Evolutionary conservation across 257 asterid species (phyloP).

Genomic region (Ballota nigra): DNA sequence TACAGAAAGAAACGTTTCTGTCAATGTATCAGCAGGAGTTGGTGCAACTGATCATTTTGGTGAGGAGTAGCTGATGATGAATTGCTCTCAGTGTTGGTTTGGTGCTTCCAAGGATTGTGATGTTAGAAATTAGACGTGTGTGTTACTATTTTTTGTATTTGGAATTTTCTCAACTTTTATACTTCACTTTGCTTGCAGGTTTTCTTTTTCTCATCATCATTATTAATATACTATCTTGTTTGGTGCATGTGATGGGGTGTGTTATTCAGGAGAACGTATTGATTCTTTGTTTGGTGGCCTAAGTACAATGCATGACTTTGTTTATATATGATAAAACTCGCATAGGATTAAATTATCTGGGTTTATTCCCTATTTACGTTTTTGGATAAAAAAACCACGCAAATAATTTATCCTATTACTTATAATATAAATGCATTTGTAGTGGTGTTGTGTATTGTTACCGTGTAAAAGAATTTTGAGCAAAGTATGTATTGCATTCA

Average conservation of each 20-base stretch:
- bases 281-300: background rate
- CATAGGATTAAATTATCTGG: no score
- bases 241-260: background rate
- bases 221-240: background rate
- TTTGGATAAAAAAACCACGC: no score
- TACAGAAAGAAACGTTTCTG: constrained; percentile 4
- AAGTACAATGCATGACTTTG: no score
- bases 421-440: no score
- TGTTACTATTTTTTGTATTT: constrained; percentile 16
- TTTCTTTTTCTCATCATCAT: background rate
- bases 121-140: constrained; percentile 5
- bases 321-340: no score
- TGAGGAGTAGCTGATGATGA: background rate
- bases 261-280: background rate
- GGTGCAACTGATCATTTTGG: background rate
- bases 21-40: background rate
- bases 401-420: no score
- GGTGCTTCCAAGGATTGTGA: constrained; percentile 10
- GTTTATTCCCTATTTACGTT: no score
- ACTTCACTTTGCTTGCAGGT: background rate
- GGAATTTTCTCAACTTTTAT: background rate
- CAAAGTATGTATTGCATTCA: no score
- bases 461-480: no score
- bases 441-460: no score
- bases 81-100: constrained; percentile 16